Evolutionary conservation across 106 monocot species (phyloP), one percentile per base, ranked within the genome.

Genomic region (Narthecium ossifragum): DNA sequence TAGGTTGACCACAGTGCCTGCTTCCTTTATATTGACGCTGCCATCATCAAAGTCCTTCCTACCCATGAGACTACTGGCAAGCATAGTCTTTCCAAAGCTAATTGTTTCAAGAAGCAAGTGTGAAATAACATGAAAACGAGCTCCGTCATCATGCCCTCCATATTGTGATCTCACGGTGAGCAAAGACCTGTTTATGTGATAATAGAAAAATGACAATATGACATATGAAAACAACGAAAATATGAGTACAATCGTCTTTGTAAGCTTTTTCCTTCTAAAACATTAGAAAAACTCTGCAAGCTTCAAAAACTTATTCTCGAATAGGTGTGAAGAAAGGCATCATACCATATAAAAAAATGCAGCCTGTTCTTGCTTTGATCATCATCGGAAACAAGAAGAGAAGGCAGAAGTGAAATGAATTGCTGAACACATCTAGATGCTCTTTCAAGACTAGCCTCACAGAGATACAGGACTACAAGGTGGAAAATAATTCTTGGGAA

Each of bases 261-360:
- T n/a, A n/a, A n/a, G n/a, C n/a, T n/a, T n/a, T n/a, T n/a, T n/a
- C n/a, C n/a, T n/a, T n/a, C n/a, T n/a, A n/a, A n/a, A n/a, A n/a
- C n/a, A n/a, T n/a, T n/a, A n/a, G n/a, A n/a, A n/a, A n/a, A n/a
- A n/a, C n/a, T n/a, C n/a, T n/a, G n/a, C n/a, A n/a, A n/a, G n/a
- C n/a, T n/a, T n/a, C n/a, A n/a, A n/a, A n/a, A n/a, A n/a, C n/a
- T n/a, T n/a, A n/a, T n/a, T n/a, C n/a, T n/a, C n/a, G n/a, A n/a
- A n/a, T n/a, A n/a, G n/a, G n/a, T n/a, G n/a, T n/a, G n/a, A n/a
- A n/a, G n/a, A 45, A 39, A 45, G 15, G n/a, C n/a, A n/a, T n/a
- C n/a, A 54, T 87, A 98, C 98, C 98, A 98, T 56, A 98, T 76
- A 66, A 84, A 80, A 27, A 81, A 87, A 31, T 91, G 91, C 39